A percentile compares a stretch with the other conserved stretches of the same genome.
phyloP scores from a whole-genome alignment of 441 rosid genomes.

The Erodium moschatum region DNA sequence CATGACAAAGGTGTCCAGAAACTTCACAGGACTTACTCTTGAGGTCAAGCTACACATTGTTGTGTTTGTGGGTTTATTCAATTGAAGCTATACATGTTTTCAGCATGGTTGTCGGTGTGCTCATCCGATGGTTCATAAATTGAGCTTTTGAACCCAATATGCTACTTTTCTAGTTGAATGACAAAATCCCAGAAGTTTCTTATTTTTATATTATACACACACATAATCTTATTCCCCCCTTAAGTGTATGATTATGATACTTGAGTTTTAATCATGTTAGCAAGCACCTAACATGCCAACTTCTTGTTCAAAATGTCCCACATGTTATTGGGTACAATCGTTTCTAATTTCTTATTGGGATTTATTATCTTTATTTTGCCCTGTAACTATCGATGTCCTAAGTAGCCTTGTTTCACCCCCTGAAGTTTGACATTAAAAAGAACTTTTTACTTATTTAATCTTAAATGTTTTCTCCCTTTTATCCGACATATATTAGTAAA shows the following conservation, averaged over 20 bases:
- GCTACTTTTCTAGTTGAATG: neutral
- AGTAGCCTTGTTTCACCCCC: neutral
- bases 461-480: neutral
- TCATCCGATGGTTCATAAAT: neutral
- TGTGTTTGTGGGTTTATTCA: neutral
- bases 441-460: neutral
- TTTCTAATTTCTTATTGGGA: neutral
- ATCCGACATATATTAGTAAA: neutral
- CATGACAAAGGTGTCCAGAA: neutral
- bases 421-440: neutral
- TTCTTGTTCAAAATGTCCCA: neutral
- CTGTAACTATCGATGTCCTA: neutral
- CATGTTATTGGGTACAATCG: neutral
- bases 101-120: neutral
- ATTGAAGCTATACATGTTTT: neutral
- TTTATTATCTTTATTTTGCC: neutral
- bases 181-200: neutral
- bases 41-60: neutral
- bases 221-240: neutral
- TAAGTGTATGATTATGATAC: no score
- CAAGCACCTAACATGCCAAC: neutral
- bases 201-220: neutral
- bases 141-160: neutral
- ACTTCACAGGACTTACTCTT: neutral
- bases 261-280: neutral